Evolutionary conservation across 306 rosid genomes (phyloP), one percentile per base, ranked within the genome.

Genomic region (Vigna unguiculata): DNA sequence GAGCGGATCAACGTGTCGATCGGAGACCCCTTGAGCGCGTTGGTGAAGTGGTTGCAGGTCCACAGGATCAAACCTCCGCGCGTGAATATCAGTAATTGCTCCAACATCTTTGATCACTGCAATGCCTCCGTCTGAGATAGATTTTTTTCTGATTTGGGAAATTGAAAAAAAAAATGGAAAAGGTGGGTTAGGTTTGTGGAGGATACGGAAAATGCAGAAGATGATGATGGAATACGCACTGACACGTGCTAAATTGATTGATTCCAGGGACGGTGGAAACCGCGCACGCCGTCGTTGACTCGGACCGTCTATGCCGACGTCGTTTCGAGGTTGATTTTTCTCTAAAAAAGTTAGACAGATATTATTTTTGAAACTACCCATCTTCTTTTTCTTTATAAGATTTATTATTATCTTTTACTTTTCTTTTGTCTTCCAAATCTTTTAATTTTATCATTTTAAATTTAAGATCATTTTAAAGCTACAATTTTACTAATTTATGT

Each of bases 61-160:
- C 98, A 94, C 32, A 94, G 96, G 86, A 90, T 94, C 70, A 94
- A 83, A 14, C 97, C 98, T 53, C 98, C 97, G 69, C 98, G 81
- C 5, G 98, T 94, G 80, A 91, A 94, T 73, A 94, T 94, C 77
- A 94, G 83, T 72, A 94, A 82, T 49, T 94, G 97, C 81, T 94
- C 98, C 84, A 94, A 81, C 98, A 94, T 94, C 77, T 73, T 82
- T 59, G 60, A 48, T 71, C 38, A 32, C 3, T 8, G 7, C 25
- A 52, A 52, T 16, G 7, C 25, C 7, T 17, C 11, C 9, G 13
- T n/a, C 24, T 0, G 14, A 9, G 59, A 53, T 13, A 19, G 5
- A 14, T 53, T 53, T 40, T 28, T 34, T 40, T 53, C 12, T 53
- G 4, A 17, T 19, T 17, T 20, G 14, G 28, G 28, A 11, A 53